phyloP scores from a whole-genome alignment of 2,329 filamentous ascomycete genomes.

The Fusarium pseudonygamai region DNA sequence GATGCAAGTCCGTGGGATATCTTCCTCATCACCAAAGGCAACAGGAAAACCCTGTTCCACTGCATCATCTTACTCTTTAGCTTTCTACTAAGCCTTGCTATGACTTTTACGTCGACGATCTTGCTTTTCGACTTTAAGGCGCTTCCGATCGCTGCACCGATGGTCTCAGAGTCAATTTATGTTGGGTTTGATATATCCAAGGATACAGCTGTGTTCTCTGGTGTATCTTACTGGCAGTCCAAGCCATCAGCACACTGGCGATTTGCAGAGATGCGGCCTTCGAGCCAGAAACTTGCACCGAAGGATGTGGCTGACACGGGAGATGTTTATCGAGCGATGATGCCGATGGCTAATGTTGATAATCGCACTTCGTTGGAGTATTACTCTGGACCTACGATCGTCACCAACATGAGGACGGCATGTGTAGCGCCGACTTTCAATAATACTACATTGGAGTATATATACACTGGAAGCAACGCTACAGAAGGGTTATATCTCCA shows the following conservation, averaged over 20 bases:
- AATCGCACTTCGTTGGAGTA: neutral
- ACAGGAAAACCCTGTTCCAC: rapidly evolving
- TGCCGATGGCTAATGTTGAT: neutral
- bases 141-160: neutral
- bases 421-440: neutral
- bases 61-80: neutral
- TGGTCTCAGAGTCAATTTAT: neutral
- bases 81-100: neutral
- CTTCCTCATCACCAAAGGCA: neutral
- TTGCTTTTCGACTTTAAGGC: slow-evolving; percentile 12
- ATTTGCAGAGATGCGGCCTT: neutral
- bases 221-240: neutral
- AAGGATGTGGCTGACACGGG: neutral
- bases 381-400: neutral
- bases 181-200: neutral
- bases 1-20: neutral
- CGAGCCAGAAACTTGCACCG: neutral
- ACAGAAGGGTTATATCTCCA: neutral
- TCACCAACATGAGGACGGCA: neutral
- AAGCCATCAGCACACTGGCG: neutral
- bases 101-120: slow-evolving; percentile 12
- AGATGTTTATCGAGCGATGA: neutral
- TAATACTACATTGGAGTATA: neutral
- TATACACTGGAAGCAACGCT: neutral
- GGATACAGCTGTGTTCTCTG: neutral